A percentile compares a stretch with the other conserved stretches of the same genome.
phyloP scores from a whole-genome alignment of 768 basidiomycete species.

The Mycena polygramma region DNA sequence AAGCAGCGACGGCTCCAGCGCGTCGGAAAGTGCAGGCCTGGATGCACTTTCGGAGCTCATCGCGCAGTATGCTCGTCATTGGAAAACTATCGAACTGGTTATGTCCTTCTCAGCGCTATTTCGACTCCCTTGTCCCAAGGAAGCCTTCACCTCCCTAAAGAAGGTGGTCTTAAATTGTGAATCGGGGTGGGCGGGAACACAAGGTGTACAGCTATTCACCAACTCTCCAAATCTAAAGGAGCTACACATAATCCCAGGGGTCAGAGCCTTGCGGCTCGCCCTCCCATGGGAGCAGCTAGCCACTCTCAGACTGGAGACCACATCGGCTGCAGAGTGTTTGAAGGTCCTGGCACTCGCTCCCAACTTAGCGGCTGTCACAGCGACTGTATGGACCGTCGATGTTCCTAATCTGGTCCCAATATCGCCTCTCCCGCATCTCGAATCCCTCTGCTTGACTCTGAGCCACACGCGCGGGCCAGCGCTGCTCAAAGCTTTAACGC shows the following conservation, averaged over 20 bases:
- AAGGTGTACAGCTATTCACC: background rate
- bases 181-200: too few relatives aligned
- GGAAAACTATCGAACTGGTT: constrained; percentile 20
- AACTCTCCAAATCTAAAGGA: constrained; percentile 1
- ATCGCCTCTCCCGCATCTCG: constrained; percentile 2
- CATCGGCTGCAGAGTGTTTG: background rate
- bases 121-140: background rate
- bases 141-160: constrained; percentile 6
- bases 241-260: constrained; percentile 13
- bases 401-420: background rate
- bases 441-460: constrained; percentile 10
- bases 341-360: background rate
- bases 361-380: background rate
- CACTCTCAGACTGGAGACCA: constrained; percentile 18
- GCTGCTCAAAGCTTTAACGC: constrained; percentile 8
- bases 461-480: constrained; percentile 24
- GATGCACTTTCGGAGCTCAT: constrained; percentile 3
- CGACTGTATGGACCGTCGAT: background rate
- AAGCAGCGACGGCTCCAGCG: background rate
- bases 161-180: constrained; percentile 2
- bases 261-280: background rate
- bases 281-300: constrained; percentile 11
- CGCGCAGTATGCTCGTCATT: background rate
- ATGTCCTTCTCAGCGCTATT: background rate
- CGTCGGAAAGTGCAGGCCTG: background rate